Conservation (phyloP, 2,329 filamentous ascomycete genomes). For the Endothia cerciana region DNA sequence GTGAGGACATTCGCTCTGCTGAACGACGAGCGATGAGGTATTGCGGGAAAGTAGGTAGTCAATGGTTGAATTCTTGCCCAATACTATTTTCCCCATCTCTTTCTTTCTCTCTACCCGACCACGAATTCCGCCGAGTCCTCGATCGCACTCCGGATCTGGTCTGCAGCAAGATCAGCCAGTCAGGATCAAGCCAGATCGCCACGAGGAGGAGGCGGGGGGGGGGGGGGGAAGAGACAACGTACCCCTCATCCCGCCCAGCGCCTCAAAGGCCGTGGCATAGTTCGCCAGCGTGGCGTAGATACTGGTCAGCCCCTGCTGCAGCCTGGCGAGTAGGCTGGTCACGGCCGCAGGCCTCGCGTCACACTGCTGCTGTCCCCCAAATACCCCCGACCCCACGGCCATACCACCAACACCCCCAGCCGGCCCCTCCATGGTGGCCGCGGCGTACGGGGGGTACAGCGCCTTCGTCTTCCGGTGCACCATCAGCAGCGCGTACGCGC, state of each 20-base stretch:
- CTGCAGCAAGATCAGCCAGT: conserved; percentile 24
- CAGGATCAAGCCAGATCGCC: too few species aligned
- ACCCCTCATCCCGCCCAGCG: conserved; percentile 51
- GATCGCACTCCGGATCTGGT: conserved; percentile 34
- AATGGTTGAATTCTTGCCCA: too few species aligned
- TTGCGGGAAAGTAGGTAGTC: too few species aligned
- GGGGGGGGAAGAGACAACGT: conserved; percentile 28
- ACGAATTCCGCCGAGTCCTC: conserved; percentile 33
- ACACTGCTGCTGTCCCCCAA: not conserved
- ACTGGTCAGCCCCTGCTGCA: conserved; percentile 47
- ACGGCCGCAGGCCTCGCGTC: conserved; percentile 29
- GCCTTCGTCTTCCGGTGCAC: conserved; percentile 47
- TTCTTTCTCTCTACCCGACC: not conserved
- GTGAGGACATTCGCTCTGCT: too few species aligned
- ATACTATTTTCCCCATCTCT: too few species aligned
- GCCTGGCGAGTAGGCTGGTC: conserved; percentile 43
- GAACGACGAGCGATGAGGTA: too few species aligned
- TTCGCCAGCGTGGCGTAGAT: conserved; percentile 48
- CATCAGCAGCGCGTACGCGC: conserved; percentile 49
- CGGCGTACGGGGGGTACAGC: conserved; percentile 37
- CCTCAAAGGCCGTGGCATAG: conserved; percentile 49
- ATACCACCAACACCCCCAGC: conserved; percentile 21
- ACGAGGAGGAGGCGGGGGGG: too few species aligned
- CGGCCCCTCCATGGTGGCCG: conserved; percentile 34
- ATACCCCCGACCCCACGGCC: conserved; percentile 10